Evolutionary conservation across 2,329 filamentous ascomycete genomes (phyloP).

Genomic region (Microcyclosporella mali): DNA sequence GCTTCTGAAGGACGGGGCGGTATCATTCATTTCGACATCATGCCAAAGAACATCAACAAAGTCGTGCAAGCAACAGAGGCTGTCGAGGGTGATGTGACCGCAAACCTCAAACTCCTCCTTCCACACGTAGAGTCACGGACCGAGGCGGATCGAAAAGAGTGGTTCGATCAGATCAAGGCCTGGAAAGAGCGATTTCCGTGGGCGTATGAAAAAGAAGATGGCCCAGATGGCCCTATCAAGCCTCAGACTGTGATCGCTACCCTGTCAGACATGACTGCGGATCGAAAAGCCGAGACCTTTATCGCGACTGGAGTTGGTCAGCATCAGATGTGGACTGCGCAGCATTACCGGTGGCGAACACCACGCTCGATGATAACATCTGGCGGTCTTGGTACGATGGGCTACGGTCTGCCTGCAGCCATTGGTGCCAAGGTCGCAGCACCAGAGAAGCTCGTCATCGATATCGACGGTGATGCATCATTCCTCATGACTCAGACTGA

Average conservation of each 20-base stretch:
- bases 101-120: constrained; percentile 69
- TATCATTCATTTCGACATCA: constrained; percentile 95
- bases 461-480: constrained; percentile 97
- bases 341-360: constrained; percentile 91
- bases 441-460: constrained; percentile 78
- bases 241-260: constrained; percentile 89
- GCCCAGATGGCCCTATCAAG: constrained; percentile 75
- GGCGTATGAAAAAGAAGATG: constrained; percentile 67
- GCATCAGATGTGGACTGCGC: constrained; percentile 98
- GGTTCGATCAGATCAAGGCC: constrained; percentile 80
- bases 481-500: constrained; percentile 99
- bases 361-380: constrained; percentile 94
- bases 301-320: constrained; percentile 94
- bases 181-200: constrained; percentile 94
- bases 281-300: constrained; percentile 75
- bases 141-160: constrained; percentile 65
- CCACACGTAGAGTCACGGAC: constrained; percentile 61
- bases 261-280: constrained; percentile 73
- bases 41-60: constrained; percentile 99
- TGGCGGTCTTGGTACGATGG: constrained; percentile 93
- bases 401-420: constrained; percentile 85
- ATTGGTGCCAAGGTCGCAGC: constrained; percentile 89
- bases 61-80: constrained; percentile 94
- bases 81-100: constrained; percentile 82
- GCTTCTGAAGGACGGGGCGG: constrained; percentile 81